Evolutionary conservation across 1,139 yeast genomes (phyloP).

Genomic region (Wickerhamomyces sp.): DNA sequence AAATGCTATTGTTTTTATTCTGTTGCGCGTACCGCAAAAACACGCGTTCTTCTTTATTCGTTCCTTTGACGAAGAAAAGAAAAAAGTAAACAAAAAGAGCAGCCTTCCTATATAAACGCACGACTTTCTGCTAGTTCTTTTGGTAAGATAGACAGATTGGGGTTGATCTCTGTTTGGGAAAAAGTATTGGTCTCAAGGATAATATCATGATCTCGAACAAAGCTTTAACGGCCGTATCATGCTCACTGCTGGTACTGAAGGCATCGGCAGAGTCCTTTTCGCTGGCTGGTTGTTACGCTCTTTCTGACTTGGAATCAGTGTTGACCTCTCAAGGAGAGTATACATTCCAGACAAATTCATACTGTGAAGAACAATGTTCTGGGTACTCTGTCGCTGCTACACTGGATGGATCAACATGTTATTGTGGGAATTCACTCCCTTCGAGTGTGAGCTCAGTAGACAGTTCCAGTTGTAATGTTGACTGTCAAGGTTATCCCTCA

Average conservation of each 20-base stretch:
- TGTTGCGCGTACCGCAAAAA: neutral
- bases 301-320: neutral
- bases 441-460: slow-evolving; percentile 26
- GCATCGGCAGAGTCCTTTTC: neutral
- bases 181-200: no score
- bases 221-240: no score
- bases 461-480: slow-evolving; percentile 39
- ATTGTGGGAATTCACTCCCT: slow-evolving; percentile 43
- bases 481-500: slow-evolving; percentile 50
- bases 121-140: neutral
- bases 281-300: slow-evolving; percentile 5
- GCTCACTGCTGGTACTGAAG: no score
- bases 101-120: neutral
- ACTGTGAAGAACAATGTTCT: slow-evolving; percentile 42
- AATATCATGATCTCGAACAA: no score
- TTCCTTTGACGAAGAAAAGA: neutral
- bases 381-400: slow-evolving; percentile 47
- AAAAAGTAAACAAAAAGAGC: neutral
- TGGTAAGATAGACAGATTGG: neutral
- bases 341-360: slow-evolving; percentile 43
- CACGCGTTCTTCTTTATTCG: no score
- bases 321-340: slow-evolving; percentile 18
- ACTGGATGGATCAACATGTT: slow-evolving; percentile 47
- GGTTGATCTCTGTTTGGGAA: neutral
- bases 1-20: neutral